Base-by-base conservation (phyloP, 306 rosid genomes). In the Vachellia collinsii region DNA sequence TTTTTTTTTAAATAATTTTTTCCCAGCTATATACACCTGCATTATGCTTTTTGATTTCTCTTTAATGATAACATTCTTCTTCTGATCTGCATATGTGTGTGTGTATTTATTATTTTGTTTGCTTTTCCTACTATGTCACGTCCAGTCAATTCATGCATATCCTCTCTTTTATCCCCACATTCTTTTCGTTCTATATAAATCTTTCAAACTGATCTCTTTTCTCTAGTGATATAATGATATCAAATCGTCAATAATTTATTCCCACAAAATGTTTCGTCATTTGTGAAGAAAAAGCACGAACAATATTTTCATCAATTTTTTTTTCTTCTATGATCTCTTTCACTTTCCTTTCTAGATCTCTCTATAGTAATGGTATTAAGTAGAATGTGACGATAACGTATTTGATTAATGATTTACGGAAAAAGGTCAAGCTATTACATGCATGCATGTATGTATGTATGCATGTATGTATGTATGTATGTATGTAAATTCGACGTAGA, bases 181-280 rank as follows among this genome's bases (percentile, higher is more conserved):
- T 53, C 79, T 74, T 65, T 72, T 12, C 19, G 29, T 64, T 74
- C 46, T 25, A 36, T 11, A 7, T 42, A 54, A 42, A 53, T 66
- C 42, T 63, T 37, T 58, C 29, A 6, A 6, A 8, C 38, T 41
- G 34, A 29, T 29, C 47, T 51, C 67, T 78, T 88, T 80, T 70
- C 38, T 53, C 34, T 66, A 74, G 61, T 80, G 84, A 80, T 77
- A 78, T 74, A 82, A 82, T 82, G 83, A 84, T 50, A 50, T 77
- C 13, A 56, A 3, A 54, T 19, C 7, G n/a, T 7, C 13, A 3
- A 56, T 20, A 56, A 56, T 20, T 20, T 56, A 56, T 56, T 56
- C 25, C 34, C 63, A 20, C 25, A 19, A 56, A 56, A n/a, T 20
- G 13, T 56, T 8, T 7, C 63, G 7, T 20, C 63, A 56, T n/a